Evolutionary conservation across 208 protist species (phyloP), one percentile per base, ranked within the genome.

Genomic region (Trypanosoma cruzi): DNA sequence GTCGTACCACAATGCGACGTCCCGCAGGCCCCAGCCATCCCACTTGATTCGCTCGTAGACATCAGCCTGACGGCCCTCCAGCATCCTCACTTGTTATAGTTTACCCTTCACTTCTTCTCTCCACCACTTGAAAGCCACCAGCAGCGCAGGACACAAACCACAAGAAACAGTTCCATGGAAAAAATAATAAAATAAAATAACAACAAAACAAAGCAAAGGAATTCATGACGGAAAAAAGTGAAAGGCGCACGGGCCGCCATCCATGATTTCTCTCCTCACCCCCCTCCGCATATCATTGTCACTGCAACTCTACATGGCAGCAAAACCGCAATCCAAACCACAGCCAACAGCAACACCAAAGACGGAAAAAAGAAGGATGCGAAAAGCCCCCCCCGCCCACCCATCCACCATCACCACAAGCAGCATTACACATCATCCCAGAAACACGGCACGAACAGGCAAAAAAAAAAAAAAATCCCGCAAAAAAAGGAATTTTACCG

Each of bases 41-140:
- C 94, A 97, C 74, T 96, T 96, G 58, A 97, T 82, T 52, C 48
- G 64, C 52, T 96, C 79, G 58, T 91, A 96, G 56, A 82, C 79
- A 69, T 96, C 88, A 13, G 20, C 56, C 10, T 68, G 54, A 31
- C 34, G 63, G 37, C 34, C 22, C 54, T 22, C 24, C n/a, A 42
- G 20, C 62, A 64, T 65, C n/a, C n/a, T 53, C 57, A 22, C 3
- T n/a, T 46, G 14, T 68, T 46, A 13, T 13, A 20, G 11, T 22
- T 14, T 62, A 16, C 32, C 28, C 54, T n/a, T 8, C 29, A 31
- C 20, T 2, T 36, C 22, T n/a, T 29, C 22, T 14, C 50, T 34
- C 50, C 10, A 31, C 50, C 2, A 31, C 50, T 29, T 29, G 24
- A 3, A 16, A 22, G 14, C 50, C 2, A 56, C 16, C 10, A 31